Evolutionary conservation across 305 asterid genomes (phyloP).

Genomic region (Fraxinus dipetala): DNA sequence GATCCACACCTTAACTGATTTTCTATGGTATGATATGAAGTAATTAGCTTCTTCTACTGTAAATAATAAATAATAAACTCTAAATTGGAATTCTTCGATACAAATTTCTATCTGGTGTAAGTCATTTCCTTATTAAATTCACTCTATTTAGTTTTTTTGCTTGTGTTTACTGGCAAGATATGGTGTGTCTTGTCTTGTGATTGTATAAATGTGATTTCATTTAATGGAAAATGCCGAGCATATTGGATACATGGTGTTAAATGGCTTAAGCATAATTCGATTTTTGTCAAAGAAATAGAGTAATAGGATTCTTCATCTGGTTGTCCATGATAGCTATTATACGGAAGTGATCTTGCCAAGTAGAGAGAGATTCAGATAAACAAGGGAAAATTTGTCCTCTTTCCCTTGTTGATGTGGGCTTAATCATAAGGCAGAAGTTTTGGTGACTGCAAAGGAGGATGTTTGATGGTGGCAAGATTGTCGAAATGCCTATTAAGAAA

Average conservation of each 20-base stretch:
- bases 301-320: background rate
- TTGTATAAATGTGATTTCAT: background rate
- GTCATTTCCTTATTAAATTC: slow-evolving; percentile 7
- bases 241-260: background rate
- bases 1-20: slow-evolving; percentile 26
- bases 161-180: background rate
- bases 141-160: background rate
- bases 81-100: slow-evolving; percentile 16
- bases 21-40: slow-evolving; percentile 26
- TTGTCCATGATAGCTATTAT: background rate
- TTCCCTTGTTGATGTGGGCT: slow-evolving; percentile 66
- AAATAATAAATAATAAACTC: slow-evolving; percentile 30
- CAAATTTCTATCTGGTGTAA: background rate
- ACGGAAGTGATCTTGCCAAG: background rate
- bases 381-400: background rate
- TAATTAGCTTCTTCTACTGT: slow-evolving; percentile 33
- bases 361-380: background rate
- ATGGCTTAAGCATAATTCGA: background rate
- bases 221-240: background rate
- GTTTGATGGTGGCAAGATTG: background rate
- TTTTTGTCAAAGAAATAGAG: background rate
- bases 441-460: background rate
- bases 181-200: background rate
- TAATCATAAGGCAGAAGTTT: slow-evolving; percentile 26
- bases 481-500: background rate